A percentile compares a stretch with the other conserved stretches of the same genome.
Evolutionary conservation across 176 grass and related monocot genomes (phyloP).

Genomic region (Canna indica): DNA sequence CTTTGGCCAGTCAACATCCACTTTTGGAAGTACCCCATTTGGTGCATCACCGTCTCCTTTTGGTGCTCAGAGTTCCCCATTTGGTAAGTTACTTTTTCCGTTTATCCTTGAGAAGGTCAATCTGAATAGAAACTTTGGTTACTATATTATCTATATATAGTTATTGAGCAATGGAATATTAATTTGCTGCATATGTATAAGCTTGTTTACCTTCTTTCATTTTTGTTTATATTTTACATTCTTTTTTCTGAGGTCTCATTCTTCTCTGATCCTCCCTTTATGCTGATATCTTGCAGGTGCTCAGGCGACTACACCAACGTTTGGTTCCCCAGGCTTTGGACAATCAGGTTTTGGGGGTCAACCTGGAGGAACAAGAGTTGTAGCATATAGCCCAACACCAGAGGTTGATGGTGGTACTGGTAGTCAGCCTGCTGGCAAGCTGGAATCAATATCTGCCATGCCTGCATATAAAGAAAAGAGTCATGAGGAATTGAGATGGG

Average conservation of each 20-base stretch:
- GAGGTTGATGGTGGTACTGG: conserved; percentile 65
- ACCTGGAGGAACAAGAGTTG: conserved; percentile 68
- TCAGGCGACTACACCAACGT: conserved; percentile 45
- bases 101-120: not conserved
- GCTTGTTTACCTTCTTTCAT: not conserved
- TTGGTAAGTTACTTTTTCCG: conserved; percentile 46
- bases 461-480: conserved; percentile 88
- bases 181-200: conserved; percentile 1
- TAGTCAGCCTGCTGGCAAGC: conserved; percentile 48
- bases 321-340: conserved; percentile 51
- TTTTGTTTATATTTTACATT: conserved; percentile 12
- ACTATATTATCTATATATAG: not conserved
- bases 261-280: conserved; percentile 2
- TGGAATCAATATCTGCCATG: conserved; percentile 95
- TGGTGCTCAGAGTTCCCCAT: conserved; percentile 50
- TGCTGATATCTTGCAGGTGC: conserved; percentile 45
- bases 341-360: conserved; percentile 53
- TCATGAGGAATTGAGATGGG: conserved; percentile 66
- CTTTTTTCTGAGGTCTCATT: conserved; percentile 13
- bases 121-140: not conserved
- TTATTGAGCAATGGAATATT: not conserved
- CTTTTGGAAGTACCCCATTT: conserved; percentile 60
- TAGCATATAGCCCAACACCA: conserved; percentile 28
- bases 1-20: conserved; percentile 49
- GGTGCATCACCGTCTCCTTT: conserved; percentile 67